Evolutionary conservation across 768 basidiomycete genomes (phyloP).

Genomic region (Hypsizygus marmoreus): DNA sequence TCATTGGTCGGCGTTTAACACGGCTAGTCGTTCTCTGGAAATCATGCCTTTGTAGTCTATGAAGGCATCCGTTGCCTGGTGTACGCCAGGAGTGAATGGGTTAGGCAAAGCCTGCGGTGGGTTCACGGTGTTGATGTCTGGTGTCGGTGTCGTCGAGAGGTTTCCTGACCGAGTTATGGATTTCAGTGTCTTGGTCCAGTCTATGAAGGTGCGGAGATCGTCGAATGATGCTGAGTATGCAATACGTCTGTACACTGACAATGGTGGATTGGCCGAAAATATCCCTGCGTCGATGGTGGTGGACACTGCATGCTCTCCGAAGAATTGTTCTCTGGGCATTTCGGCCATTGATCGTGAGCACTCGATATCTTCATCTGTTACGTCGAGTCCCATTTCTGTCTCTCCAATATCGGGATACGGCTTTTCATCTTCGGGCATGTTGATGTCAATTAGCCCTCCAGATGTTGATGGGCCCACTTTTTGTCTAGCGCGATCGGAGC

Average conservation of each 20-base stretch:
- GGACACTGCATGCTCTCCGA: not conserved
- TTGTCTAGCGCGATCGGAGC: constrained; percentile 11
- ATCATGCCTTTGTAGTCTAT: not conserved
- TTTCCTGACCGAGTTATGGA: not conserved
- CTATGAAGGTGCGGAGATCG: too few species aligned
- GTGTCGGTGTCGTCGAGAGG: not conserved
- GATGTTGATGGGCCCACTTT: not conserved
- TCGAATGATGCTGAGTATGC: too few species aligned
- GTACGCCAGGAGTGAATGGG: too few species aligned
- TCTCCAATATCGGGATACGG: too few species aligned
- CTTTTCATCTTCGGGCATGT: too few species aligned
- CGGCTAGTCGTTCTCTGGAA: not conserved
- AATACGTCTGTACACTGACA: too few species aligned
- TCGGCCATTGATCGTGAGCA: not conserved
- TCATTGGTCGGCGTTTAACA: constrained; percentile 33
- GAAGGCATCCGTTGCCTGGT: too few species aligned
- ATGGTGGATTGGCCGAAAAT: not conserved
- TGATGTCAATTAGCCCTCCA: too few species aligned
- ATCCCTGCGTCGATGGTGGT: not conserved
- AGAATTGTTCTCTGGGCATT: not conserved
- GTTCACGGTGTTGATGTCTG: too few species aligned
- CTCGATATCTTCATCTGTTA: constrained; percentile 1
- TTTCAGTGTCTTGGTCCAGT: not conserved
- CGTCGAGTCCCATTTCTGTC: too few species aligned
- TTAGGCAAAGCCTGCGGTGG: too few species aligned